Base-by-base conservation (phyloP, 2,329 filamentous ascomycete species). In the Biscogniauxia sp. region DNA sequence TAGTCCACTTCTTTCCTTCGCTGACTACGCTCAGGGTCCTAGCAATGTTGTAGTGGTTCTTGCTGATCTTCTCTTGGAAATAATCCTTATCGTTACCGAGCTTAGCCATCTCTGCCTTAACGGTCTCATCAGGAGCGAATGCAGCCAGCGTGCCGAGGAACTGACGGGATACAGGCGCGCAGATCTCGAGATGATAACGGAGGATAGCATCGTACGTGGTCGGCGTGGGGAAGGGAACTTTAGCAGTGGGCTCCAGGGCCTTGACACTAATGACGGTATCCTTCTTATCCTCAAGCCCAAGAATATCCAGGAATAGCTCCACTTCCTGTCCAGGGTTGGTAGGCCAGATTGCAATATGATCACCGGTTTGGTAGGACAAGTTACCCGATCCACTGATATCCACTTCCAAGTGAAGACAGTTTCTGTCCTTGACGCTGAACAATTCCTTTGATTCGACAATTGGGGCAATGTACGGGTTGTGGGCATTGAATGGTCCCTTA, bases 331-430 rank as follows among this genome's bases (percentile, higher is more conserved):
- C 95, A 61, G 95, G 83, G 76, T 99, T 99, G 55, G 92, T 97
- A 45, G 96, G 95, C 96, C 96, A 99, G 70, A 99, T 80, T 51
- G 95, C 95, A 72, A 99, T 91, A 77, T 99, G 96, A 74, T 99
- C 96, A 75, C 95, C 95, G 56, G 95, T 99, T 70, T 96, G 92
- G 81, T 99, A 99, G 52, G 85, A 87, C 64, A 99, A 82, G 75
- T 96, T 96, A 57, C 28, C 28, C 9, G 93, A 97, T 69, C 87
- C 91, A 71, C 88, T 90, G 69, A 99, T 86, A 74, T 96, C 92
- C 66, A 99, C 87, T 77, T 99, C 96, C 85, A 98, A 88, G 77
- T 99, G 96, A 67, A 99, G 82, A 74, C 95, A 99, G 82, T 98
- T 97, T 64, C 96, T 86, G 72, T 93, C 91, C 77, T 93, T 92